Conservation (phyloP, 2,329 filamentous ascomycete genomes). For the Aspergillus intermedius region DNA sequence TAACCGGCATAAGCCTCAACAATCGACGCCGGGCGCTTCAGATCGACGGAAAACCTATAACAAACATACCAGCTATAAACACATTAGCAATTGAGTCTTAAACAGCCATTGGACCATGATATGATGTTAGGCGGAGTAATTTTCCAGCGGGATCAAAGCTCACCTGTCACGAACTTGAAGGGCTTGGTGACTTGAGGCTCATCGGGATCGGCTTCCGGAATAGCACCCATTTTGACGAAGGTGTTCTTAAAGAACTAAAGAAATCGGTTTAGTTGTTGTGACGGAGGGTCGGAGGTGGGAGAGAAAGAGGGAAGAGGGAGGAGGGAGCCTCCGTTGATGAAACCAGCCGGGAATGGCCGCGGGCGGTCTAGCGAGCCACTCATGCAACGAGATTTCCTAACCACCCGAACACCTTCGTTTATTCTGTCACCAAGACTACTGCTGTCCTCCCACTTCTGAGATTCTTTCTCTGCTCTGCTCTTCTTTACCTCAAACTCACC, state of each 20-base stretch:
- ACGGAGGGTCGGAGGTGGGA: conserved; percentile 14
- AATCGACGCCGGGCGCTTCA: conserved; percentile 4
- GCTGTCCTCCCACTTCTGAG: background rate
- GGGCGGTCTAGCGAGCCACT: conserved; percentile 34
- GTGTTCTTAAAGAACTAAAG: conserved; percentile 14
- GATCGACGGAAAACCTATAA: conserved; percentile 8
- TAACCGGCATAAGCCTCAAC: conserved; percentile 2
- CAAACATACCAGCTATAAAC: conserved; percentile 43
- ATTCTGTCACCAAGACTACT: conserved; percentile 18
- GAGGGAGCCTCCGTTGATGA: conserved; percentile 27
- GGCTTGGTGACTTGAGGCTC: conserved; percentile 90
- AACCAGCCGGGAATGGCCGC: conserved; percentile 33
- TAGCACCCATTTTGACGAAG: conserved; percentile 73
- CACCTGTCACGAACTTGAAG: conserved; percentile 99
- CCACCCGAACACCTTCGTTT: conserved; percentile 24
- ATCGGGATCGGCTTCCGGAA: conserved; percentile 54
- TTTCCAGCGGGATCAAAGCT: conserved; percentile 29
- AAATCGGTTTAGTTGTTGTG: conserved; percentile 1
- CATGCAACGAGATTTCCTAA: conserved; percentile 29
- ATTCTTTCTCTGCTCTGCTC: conserved; percentile 5
- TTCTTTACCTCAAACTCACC: conserved; percentile 26
- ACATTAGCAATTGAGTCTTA: conserved; percentile 36
- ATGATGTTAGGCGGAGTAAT: background rate
- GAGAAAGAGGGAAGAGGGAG: conserved; percentile 20
- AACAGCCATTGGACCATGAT: conserved; percentile 18